Base-by-base conservation (phyloP, 2,329 filamentous ascomycete species). In the Talaromyces pinophilus region DNA sequence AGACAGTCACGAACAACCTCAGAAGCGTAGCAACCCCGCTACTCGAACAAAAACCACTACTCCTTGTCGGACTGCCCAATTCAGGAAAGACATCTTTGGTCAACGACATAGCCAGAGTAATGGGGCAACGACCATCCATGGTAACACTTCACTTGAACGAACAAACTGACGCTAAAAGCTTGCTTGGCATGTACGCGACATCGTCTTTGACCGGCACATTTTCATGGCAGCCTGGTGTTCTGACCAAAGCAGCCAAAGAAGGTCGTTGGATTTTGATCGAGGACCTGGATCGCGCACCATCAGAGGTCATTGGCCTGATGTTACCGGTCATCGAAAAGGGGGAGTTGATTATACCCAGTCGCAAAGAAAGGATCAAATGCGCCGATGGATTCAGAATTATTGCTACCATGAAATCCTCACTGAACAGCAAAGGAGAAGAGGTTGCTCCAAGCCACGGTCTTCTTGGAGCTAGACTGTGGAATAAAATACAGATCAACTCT, bases 221-320 rank as follows among this genome's bases (percentile, higher is more conserved):
- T 76, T 87, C 87, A 61, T 99, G 95, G 95, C 88, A 92, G 67
- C 88, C 95, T 2, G 95, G 95, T 79, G 92, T 98, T 22, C 82
- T 99, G 71, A 97, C 95, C 0, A 96, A 92, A 35, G 96, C 96
- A 42, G 93, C 98, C 2, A 90, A 87, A 74, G 94, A 99, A 82
- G 96, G 95, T 17, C 87, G 94, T 73, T 99, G 95, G 96, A 91
- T 99, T 6, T 84, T 99, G 70, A 96, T 99, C 67, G 96, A 99
- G 78, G 96, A 99, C 77, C 84, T 99, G 48, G 93, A 99, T 76
- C 89, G 94, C 69, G 95, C 95, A 11, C 95, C 96, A 4, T 94
- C 92, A 70, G 95, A 99, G 78, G 92, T 99, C 59, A 88, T 99
- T 77, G 96, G 94, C 76, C 93, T 93, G 15, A 86, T 99, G 33